Conservation (phyloP, 2,329 filamentous ascomycete genomes). For the Scleromitrula shiraiana region DNA sequence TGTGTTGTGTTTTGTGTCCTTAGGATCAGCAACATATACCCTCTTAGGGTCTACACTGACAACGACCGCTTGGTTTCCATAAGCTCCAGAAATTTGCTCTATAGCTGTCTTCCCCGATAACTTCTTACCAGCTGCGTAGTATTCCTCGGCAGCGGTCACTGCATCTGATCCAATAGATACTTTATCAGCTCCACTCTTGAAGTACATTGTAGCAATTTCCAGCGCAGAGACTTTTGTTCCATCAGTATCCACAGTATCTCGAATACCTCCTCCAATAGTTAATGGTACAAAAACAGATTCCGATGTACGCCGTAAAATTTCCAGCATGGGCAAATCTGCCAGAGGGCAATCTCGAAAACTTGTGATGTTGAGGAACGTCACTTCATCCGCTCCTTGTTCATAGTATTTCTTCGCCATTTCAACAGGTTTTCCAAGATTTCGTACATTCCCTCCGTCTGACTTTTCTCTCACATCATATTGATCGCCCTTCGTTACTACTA, state of each 20-base stretch:
- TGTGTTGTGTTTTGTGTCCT: constrained; percentile 65
- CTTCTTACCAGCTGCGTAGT: constrained; percentile 61
- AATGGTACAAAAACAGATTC: constrained; percentile 92
- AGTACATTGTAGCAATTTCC: constrained; percentile 93
- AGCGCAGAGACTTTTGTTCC: constrained; percentile 80
- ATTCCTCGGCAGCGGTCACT: constrained; percentile 86
- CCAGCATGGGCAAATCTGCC: constrained; percentile 90
- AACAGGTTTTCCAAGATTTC: constrained; percentile 94
- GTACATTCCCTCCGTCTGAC: constrained; percentile 55
- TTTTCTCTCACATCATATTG: constrained; percentile 98
- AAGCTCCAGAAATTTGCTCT: constrained; percentile 87
- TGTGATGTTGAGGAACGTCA: constrained; percentile 97
- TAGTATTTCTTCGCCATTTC: constrained; percentile 93
- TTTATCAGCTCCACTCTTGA: constrained; percentile 94
- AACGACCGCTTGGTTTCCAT: constrained; percentile 94
- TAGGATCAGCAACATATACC: constrained; percentile 65
- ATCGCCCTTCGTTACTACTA: constrained; percentile 97
- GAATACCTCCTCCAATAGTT: constrained; percentile 91
- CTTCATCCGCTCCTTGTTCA: constrained; percentile 90
- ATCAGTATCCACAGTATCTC: constrained; percentile 84
- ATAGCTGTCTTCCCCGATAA: constrained; percentile 81
- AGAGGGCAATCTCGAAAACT: constrained; percentile 93
- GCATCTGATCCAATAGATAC: constrained; percentile 95
- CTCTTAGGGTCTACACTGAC: constrained; percentile 91
- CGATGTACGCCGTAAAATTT: constrained; percentile 78